phyloP scores from a whole-genome alignment of 805 yeast genomes.

The Yarrowia phangngaensis region DNA sequence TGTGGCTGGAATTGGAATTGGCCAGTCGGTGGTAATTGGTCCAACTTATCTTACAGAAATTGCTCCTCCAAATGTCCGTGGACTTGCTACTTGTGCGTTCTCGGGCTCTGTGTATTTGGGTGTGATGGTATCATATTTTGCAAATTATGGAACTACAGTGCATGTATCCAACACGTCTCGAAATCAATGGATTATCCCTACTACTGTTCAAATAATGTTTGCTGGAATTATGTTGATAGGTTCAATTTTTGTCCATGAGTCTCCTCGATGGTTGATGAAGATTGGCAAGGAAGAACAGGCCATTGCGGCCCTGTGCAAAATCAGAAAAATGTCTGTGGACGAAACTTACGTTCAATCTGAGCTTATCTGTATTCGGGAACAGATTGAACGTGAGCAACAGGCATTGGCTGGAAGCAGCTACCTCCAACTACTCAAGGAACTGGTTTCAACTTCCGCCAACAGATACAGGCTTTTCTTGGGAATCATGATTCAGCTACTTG shows the following conservation, averaged over 20 bases:
- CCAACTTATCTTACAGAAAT: constrained; percentile 54
- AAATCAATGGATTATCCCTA: constrained; percentile 54
- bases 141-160: constrained; percentile 51
- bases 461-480: constrained; percentile 47
- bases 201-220: constrained; percentile 38
- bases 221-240: constrained; percentile 47
- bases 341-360: constrained; percentile 52
- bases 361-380: constrained; percentile 50
- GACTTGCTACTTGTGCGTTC: constrained; percentile 50
- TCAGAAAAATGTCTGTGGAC: constrained; percentile 46
- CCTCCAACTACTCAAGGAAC: constrained; percentile 42
- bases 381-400: constrained; percentile 42
- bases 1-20: constrained; percentile 53
- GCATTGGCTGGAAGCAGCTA: constrained; percentile 33
- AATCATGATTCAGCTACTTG: constrained; percentile 38
- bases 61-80: constrained; percentile 52
- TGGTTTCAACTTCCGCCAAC: constrained; percentile 40
- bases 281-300: constrained; percentile 45
- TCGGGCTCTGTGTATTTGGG: constrained; percentile 60
- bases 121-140: constrained; percentile 46
- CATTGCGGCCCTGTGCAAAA: constrained; percentile 41
- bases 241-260: constrained; percentile 47
- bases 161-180: constrained; percentile 42
- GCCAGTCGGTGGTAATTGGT: constrained; percentile 56
- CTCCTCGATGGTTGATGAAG: constrained; percentile 53